Base-by-base conservation (phyloP, 73 alveolate species). In the Tetrahymena elliotti region DNA sequence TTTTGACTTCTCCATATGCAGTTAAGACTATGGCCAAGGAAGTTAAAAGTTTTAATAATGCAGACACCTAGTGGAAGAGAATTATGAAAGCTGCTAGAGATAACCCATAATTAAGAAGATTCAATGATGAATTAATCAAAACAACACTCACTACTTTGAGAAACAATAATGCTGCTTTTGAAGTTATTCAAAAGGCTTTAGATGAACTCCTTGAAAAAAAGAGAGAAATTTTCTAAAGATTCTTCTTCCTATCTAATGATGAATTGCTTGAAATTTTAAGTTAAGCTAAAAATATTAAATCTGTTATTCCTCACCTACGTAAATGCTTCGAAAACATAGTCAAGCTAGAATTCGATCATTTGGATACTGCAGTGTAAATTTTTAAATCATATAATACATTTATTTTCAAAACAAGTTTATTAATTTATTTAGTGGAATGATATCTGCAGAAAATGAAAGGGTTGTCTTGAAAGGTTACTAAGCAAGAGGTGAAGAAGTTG, bases 231-330 rank as follows among this genome's bases (percentile, higher is more conserved):
- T 98, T 98, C 96, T 99, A 99, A 53, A 97, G 99, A 83, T 98
- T 98, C 98, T 99, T 98, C 98, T 99, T 99, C 98, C 97, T 99
- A 83, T 98, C 99, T 52, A 96, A 97, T 93, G 99, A 98, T 96
- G 99, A 98, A 96, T 97, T 98, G 54, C 96, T 98, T 33, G 98
- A 96, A 93, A 98, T 98, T 97, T 93, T 98, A 82, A 99, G 99
- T 39, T 97, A 98, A 93, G 97, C 99, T 1, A 95, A 98, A 93
- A 98, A 95, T 95, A 94, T 97, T 27, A 97, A 97, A 84, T 94
- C 97, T 33, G 95, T 98, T 38, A 98, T 98, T 95, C 98, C 99
- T 37, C 99, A 97, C 93, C 95, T 98, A 94, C 98, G 98, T 93
- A 98, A 98, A 52, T 97, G 99, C 96, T 98, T 98, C 93, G 99